Evolutionary conservation across 805 yeast species (phyloP).

Genomic region (Schizosaccharomyces japonicus): DNA sequence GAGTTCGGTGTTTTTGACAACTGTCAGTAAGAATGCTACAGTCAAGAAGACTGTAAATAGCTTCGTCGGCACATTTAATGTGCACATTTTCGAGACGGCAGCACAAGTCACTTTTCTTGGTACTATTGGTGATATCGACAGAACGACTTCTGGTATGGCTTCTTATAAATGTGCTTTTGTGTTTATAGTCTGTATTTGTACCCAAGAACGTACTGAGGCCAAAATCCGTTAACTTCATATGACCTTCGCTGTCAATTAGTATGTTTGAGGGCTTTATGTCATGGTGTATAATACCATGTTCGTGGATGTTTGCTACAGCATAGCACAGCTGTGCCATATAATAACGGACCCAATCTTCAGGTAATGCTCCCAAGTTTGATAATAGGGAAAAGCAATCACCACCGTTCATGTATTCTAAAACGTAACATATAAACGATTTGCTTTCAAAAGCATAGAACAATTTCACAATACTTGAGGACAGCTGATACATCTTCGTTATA

Average conservation of each 20-base stretch:
- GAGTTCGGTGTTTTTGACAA: constrained; percentile 76
- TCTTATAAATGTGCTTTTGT: too few species aligned
- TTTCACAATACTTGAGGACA: constrained; percentile 89
- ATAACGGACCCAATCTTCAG: constrained; percentile 87
- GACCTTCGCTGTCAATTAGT: constrained; percentile 84
- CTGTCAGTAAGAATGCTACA: too few species aligned
- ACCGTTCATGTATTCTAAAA: constrained; percentile 98
- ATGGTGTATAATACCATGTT: constrained; percentile 80
- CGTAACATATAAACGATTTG: constrained; percentile 63
- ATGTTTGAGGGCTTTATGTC: constrained; percentile 92
- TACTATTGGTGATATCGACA: constrained; percentile 43
- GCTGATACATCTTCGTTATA: constrained; percentile 65
- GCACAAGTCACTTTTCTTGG: too few species aligned
- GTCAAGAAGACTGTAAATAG: too few species aligned
- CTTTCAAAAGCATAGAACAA: constrained; percentile 88
- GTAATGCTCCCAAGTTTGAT: constrained; percentile 74
- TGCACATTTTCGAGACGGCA: constrained; percentile 45
- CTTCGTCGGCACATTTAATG: too few species aligned
- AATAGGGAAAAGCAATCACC: constrained; percentile 89
- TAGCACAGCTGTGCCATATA: constrained; percentile 90
- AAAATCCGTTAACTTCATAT: constrained; percentile 71
- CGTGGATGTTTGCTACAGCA: constrained; percentile 76
- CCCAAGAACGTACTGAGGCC: constrained; percentile 66
- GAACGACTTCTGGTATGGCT: too few species aligned
- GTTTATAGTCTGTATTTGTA: too few species aligned